These are phyloP conservation scores for Ceratocystis papillata DNA, from an alignment of 2,329 filamentous ascomycete species.

Conservation along the genomic window DNA sequence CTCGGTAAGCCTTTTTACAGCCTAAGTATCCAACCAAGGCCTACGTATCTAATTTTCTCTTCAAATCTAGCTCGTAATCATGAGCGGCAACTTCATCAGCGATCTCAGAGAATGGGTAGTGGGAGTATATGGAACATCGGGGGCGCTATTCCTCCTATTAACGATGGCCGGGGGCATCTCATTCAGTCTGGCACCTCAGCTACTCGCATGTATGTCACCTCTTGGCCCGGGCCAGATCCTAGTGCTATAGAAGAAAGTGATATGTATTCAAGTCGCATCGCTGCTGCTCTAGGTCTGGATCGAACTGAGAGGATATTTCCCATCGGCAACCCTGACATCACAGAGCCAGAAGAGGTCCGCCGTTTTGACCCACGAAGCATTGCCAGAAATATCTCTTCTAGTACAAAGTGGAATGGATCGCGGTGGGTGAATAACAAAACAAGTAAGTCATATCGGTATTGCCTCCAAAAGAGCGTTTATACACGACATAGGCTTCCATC, in stretches of 20 bases:
- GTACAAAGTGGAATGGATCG: conserved; percentile 34
- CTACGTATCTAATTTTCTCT: neutral
- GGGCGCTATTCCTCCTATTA: conserved; percentile 34
- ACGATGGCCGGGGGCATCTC: conserved; percentile 53
- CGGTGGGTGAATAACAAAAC: conserved; percentile 31
- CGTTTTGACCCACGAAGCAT: conserved; percentile 26
- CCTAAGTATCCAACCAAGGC: neutral
- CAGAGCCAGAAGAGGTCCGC: conserved; percentile 29
- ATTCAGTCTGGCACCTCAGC: conserved; percentile 64
- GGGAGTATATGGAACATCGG: conserved; percentile 23
- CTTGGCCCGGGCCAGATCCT: conserved; percentile 36
- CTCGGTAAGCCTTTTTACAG: conserved; percentile 12
- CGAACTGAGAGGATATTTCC: conserved; percentile 52
- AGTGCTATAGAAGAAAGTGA: conserved; percentile 50
- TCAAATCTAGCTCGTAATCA: conserved; percentile 6
- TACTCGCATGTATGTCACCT: conserved; percentile 45
- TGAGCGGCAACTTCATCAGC: conserved; percentile 5
- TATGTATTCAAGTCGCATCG: conserved; percentile 63
- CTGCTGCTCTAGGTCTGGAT: conserved; percentile 71
- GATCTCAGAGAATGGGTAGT: conserved; percentile 1
- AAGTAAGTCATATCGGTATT: conserved; percentile 18
- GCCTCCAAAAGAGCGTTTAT: too few relatives aligned
- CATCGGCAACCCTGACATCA: conserved; percentile 29
- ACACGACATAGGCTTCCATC: too few relatives aligned
- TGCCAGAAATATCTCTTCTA: conserved; percentile 23